phyloP scores from a whole-genome alignment of 768 basidiomycete species.

The Tricholoma furcatifolium region DNA sequence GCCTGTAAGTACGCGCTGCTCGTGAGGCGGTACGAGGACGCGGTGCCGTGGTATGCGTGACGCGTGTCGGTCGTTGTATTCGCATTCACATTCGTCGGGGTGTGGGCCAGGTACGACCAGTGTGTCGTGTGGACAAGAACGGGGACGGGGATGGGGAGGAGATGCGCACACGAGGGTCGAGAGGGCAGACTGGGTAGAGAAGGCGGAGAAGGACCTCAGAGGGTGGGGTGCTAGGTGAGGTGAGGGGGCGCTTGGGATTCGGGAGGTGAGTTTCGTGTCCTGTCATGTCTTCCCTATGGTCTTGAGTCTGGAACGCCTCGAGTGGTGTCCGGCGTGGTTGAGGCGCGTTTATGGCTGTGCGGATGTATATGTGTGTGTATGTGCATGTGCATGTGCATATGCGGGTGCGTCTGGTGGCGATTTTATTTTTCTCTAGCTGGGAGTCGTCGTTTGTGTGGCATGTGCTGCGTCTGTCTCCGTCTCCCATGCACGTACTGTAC shows the following conservation, averaged over 20 bases:
- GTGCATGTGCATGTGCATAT: too few relatives aligned
- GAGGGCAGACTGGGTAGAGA: too few relatives aligned
- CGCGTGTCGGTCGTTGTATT: background rate
- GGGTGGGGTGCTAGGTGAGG: constrained; percentile 36
- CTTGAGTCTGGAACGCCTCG: constrained; percentile 4
- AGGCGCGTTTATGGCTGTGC: background rate
- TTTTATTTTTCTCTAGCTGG: too few relatives aligned
- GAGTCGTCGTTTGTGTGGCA: too few relatives aligned
- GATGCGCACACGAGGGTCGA: constrained; percentile 11
- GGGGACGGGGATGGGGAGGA: background rate
- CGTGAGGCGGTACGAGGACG: constrained; percentile 31
- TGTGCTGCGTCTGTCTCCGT: too few relatives aligned
- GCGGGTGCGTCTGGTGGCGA: too few relatives aligned
- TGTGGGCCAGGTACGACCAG: too few relatives aligned
- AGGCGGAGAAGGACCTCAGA: constrained; percentile 27
- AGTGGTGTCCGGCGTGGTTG: constrained; percentile 13
- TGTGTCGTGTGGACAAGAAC: too few relatives aligned
- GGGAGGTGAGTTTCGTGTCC: constrained; percentile 30
- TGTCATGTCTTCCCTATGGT: background rate
- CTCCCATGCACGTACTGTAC: too few relatives aligned
- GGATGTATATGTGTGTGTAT: too few relatives aligned
- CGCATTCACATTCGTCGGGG: background rate
- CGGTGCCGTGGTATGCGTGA: constrained; percentile 28
- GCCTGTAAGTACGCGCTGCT: constrained; percentile 40
- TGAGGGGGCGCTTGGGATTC: constrained; percentile 31